Evolutionary conservation across 2,329 filamentous ascomycete genomes (phyloP).

Genomic region (Thelonectria blattea): DNA sequence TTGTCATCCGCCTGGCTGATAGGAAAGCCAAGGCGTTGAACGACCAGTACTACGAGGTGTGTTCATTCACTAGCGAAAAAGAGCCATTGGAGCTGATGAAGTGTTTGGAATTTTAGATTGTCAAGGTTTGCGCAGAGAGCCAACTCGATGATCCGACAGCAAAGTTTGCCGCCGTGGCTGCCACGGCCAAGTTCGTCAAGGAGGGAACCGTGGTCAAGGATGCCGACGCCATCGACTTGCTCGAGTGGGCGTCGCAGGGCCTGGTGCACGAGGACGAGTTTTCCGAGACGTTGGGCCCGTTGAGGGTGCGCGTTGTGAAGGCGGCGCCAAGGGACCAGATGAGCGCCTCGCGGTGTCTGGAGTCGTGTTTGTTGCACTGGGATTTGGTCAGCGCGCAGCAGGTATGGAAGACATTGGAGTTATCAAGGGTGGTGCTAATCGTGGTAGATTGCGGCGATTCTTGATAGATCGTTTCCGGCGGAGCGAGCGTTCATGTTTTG

Average conservation of each 20-base stretch:
- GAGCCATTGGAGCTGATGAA: constrained; percentile 14
- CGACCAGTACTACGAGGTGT: constrained; percentile 63
- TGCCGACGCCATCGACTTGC: constrained; percentile 57
- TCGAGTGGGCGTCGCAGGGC: constrained; percentile 59
- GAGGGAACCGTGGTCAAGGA: constrained; percentile 56
- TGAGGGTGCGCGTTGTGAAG: constrained; percentile 59
- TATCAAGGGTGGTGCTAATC: constrained; percentile 9
- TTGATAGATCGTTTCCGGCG: constrained; percentile 57
- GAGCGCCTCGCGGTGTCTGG: constrained; percentile 52
- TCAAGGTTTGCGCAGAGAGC: constrained; percentile 58
- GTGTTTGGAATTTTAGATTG: constrained; percentile 42
- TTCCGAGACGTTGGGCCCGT: constrained; percentile 53
- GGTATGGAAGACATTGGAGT: constrained; percentile 42
- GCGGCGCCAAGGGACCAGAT: constrained; percentile 55
- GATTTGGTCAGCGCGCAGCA: constrained; percentile 64
- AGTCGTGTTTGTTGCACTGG: constrained; percentile 60
- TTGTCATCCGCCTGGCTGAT: constrained; percentile 58
- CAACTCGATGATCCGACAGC: constrained; percentile 57
- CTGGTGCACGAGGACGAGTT: constrained; percentile 50
- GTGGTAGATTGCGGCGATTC: constrained; percentile 58
- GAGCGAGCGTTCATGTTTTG: constrained; percentile 59
- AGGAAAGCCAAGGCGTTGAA: constrained; percentile 56
- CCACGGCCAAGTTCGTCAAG: constrained; percentile 54
- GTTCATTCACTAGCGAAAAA: constrained; percentile 19
- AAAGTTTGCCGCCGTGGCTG: constrained; percentile 51